These are phyloP conservation scores for Syzygium oleosum DNA, from an alignment of 345 rosid genomes.

Conservation along the genomic window DNA sequence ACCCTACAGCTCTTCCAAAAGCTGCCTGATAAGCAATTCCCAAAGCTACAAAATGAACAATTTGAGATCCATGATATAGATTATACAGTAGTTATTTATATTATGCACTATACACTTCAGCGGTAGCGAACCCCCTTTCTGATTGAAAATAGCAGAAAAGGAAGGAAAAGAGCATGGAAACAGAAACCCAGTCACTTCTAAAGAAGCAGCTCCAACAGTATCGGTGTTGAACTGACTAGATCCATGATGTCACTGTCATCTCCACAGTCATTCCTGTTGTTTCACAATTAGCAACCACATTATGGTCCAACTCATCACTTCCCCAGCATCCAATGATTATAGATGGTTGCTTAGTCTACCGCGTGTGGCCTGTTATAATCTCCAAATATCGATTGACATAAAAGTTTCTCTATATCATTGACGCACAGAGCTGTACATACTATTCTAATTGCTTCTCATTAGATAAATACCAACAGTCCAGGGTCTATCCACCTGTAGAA, in stretches of 20 bases:
- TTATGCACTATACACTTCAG: background rate
- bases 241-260: background rate
- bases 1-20: background rate
- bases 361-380: background rate
- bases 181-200: background rate
- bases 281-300: background rate
- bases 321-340: background rate
- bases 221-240: background rate
- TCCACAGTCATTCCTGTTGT: background rate
- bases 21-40: background rate
- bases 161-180: background rate
- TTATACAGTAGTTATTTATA: background rate
- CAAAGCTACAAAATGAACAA: background rate
- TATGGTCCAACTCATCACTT: background rate
- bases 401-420: background rate
- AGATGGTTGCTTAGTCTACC: background rate
- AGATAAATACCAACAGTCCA: background rate
- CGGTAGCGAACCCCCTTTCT: background rate
- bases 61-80: background rate
- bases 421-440: background rate
- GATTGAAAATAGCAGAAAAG: background rate
- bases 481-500: background rate
- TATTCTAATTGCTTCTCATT: background rate
- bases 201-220: background rate
- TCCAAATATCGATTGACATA: background rate